Evolutionary conservation across 768 basidiomycete genomes (phyloP).

Genomic region (Paxillus involutus): DNA sequence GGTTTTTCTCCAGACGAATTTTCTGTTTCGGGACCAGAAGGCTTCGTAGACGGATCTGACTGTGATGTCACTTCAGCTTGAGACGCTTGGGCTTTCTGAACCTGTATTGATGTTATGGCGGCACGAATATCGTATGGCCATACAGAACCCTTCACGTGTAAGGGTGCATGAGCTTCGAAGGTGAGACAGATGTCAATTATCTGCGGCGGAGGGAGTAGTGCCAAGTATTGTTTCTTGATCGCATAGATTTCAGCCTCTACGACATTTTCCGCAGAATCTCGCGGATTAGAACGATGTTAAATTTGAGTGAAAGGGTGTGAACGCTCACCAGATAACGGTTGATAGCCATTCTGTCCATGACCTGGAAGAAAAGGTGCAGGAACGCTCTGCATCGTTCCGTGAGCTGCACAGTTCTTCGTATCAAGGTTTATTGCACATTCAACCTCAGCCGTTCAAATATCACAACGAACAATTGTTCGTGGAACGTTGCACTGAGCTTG

Average conservation of each 20-base stretch:
- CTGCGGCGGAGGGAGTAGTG: slow-evolving; percentile 63
- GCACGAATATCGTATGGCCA: slow-evolving; percentile 73
- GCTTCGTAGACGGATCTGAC: slow-evolving; percentile 8
- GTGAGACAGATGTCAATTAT: slow-evolving; percentile 79
- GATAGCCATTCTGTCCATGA: slow-evolving; percentile 36
- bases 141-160: slow-evolving; percentile 61
- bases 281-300: slow-evolving; percentile 12
- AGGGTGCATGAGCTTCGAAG: slow-evolving; percentile 67
- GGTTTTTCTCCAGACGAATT: slow-evolving; percentile 13
- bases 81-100: slow-evolving; percentile 22
- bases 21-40: slow-evolving; percentile 13
- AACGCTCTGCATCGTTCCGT: slow-evolving; percentile 60
- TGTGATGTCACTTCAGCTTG: slow-evolving; percentile 17
- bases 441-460: slow-evolving; percentile 11
- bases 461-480: not conserved
- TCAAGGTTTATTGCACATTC: slow-evolving; percentile 54
- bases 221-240: slow-evolving; percentile 72
- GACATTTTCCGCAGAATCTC: slow-evolving; percentile 28
- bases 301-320: slow-evolving; percentile 21
- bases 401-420: slow-evolving; percentile 71
- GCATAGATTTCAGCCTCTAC: slow-evolving; percentile 48
- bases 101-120: slow-evolving; percentile 55
- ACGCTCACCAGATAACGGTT: slow-evolving; percentile 36
- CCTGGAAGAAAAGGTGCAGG: slow-evolving; percentile 37
- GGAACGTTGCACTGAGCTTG: too few species aligned